These are phyloP conservation scores for Citrullus colocynthis DNA, from an alignment of 306 rosid genomes.

Conservation along the genomic window DNA sequence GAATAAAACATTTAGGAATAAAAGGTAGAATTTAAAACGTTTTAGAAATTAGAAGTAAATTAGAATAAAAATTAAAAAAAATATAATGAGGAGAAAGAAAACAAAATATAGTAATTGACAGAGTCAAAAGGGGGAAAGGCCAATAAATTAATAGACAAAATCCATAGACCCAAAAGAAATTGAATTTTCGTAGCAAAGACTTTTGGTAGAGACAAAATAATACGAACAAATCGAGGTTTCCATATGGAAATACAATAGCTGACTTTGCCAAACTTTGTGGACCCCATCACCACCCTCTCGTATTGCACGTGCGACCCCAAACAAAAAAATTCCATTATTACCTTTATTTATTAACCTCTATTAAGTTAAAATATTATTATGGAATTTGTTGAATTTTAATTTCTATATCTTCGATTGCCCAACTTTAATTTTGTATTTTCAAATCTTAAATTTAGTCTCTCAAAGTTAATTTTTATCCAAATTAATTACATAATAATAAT, in stretches of 20 bases:
- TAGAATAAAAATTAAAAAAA: too few relatives aligned
- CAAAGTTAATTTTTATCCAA: too few relatives aligned
- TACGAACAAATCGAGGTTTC: constrained; percentile 4
- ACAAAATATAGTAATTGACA: not conserved
- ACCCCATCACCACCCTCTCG: not conserved
- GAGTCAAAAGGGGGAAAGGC: not conserved
- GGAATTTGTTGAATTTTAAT: too few relatives aligned
- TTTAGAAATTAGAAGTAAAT: too few relatives aligned
- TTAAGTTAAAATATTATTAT: too few relatives aligned
- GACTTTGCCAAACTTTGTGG: not conserved
- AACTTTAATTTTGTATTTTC: too few relatives aligned
- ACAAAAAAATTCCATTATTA: not conserved
- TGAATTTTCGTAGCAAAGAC: not conserved
- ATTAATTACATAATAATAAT: too few relatives aligned
- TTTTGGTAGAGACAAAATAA: not conserved
- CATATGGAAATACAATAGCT: not conserved
- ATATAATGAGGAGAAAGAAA: not conserved
- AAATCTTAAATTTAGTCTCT: too few relatives aligned
- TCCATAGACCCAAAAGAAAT: not conserved
- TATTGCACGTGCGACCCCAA: not conserved
- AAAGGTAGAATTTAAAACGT: too few relatives aligned
- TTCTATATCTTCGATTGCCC: too few relatives aligned
- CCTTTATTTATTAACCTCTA: not conserved
- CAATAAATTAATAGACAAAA: not conserved
- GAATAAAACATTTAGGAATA: too few relatives aligned